These are phyloP conservation scores for Paracamarosporium sp. DNA, from an alignment of 2,329 filamentous ascomycete genomes.

Conservation along the genomic window DNA sequence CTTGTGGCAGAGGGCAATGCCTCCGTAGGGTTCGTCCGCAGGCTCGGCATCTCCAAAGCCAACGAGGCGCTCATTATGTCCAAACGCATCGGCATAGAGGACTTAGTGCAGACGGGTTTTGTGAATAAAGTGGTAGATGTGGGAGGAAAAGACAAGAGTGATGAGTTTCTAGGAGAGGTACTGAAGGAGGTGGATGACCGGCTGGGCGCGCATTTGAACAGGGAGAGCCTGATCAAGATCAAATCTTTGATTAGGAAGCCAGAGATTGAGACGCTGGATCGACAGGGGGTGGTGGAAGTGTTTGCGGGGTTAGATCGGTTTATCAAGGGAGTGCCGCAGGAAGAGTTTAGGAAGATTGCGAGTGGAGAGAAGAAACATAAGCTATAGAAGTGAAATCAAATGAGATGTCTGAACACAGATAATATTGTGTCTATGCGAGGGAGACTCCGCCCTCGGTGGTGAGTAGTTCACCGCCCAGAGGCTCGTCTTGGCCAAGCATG, in stretches of 20 bases:
- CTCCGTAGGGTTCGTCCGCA: constrained; percentile 76
- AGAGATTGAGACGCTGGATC: constrained; percentile 74
- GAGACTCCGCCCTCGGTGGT: constrained; percentile 40
- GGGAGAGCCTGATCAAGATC: constrained; percentile 79
- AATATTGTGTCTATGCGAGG: constrained; percentile 29
- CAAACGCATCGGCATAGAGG: constrained; percentile 73
- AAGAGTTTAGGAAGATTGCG: constrained; percentile 86
- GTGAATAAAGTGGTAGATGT: constrained; percentile 81
- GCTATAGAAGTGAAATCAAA: constrained; percentile 60
- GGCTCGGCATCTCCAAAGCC: constrained; percentile 80
- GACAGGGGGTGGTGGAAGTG: constrained; percentile 81
- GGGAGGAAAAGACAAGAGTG: constrained; percentile 63
- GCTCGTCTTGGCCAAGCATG: constrained; percentile 21
- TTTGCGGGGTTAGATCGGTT: constrained; percentile 87
- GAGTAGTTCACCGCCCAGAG: constrained; percentile 38
- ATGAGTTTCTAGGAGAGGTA: constrained; percentile 74
- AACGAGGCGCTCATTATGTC: constrained; percentile 96
- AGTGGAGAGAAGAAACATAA: constrained; percentile 94
- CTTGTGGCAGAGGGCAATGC: constrained; percentile 89
- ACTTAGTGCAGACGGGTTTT: constrained; percentile 78
- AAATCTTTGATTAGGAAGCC: constrained; percentile 82
- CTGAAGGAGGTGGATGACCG: constrained; percentile 80
- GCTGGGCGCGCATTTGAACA: constrained; percentile 79
- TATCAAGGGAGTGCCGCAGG: constrained; percentile 78
- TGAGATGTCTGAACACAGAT: not conserved